Evolutionary conservation across 768 basidiomycete species (phyloP).

Genomic region (Amanita rimosa): DNA sequence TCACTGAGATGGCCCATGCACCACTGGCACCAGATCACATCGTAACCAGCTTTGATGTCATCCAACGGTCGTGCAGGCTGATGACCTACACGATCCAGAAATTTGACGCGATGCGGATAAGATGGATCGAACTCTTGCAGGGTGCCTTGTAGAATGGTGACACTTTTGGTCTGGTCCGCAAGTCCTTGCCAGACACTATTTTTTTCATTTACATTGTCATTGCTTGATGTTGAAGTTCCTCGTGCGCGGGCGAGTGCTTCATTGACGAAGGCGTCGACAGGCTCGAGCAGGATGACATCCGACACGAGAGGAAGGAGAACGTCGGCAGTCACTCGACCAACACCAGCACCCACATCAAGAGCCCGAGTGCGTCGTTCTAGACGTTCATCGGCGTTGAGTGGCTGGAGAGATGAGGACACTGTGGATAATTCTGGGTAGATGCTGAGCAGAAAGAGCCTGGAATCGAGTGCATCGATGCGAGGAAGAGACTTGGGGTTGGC

Average conservation of each 20-base stretch:
- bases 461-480: constrained; percentile 81
- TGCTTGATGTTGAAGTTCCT: constrained; percentile 10
- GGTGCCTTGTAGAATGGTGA: constrained; percentile 69
- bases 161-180: constrained; percentile 49
- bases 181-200: constrained; percentile 54
- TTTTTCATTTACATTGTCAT: not conserved
- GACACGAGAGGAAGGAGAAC: constrained; percentile 84
- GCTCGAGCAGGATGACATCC: constrained; percentile 86
- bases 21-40: constrained; percentile 97
- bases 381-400: constrained; percentile 20
- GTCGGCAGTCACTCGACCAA: constrained; percentile 84
- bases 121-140: constrained; percentile 76
- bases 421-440: constrained; percentile 71
- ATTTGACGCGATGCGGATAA: constrained; percentile 29
- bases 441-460: constrained; percentile 76
- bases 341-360: constrained; percentile 89
- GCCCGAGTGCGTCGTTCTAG: constrained; percentile 41
- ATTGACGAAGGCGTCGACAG: constrained; percentile 65
- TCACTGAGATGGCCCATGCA: constrained; percentile 84
- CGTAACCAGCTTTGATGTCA: constrained; percentile 58
- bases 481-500: constrained; percentile 37
- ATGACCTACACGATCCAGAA: constrained; percentile 61
- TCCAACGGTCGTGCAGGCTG: constrained; percentile 27
- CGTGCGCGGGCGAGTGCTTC: constrained; percentile 45
- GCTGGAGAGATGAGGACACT: constrained; percentile 63